Evolutionary conservation across 352 stramenopile species (phyloP), one percentile per base, ranked within the genome.

Genomic region (Phytopythium aichiense): DNA sequence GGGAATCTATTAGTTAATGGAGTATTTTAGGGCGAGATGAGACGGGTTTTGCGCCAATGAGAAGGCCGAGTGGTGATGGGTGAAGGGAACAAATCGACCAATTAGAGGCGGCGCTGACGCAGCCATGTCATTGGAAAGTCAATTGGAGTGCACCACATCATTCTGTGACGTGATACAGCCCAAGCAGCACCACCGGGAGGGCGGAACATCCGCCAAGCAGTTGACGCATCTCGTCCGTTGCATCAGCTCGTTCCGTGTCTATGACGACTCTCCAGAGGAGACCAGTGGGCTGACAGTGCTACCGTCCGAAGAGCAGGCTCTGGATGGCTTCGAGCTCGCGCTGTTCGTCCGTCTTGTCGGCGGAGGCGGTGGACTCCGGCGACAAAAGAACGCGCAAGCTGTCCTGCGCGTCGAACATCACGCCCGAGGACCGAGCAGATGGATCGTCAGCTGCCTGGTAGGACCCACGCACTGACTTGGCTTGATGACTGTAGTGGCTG

Each of bases 251-350:
- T 22, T 12, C 46, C 18, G 5, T 22, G 20, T 53, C 35, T 5
- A 40, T 40, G 35, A 40, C 8, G 8, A 15, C 9, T 40, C 6
- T 2, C 35, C 20, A 35, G 13, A 6, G 12, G 31, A 33, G 4
- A 12, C 7, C 31, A n/a, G 4, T 22, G 48, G 22, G 8, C 9
- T 33, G 35, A 8, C 20, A 28, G 3, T 35, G 13, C 18, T 28
- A 63, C n/a, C 55, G 58, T 4, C 53, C 58, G 30, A 89, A 89
- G n/a, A 89, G 67, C 31, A 89, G 65, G 33, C 60, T 76, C 60
- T 73, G 65, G 54, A 88, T 84, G 11, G 80, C 80, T 55, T 88
- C 81, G 60, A 76, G 73, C 71, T 89, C 77, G 46, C 73, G 76
- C 66, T 87, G 75, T 31, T 79, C 73, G 30, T 84, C 67, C 1